Evolutionary conservation across 2,329 filamentous ascomycete species (phyloP).

Genomic region (Raffaelea deltoideospora): DNA sequence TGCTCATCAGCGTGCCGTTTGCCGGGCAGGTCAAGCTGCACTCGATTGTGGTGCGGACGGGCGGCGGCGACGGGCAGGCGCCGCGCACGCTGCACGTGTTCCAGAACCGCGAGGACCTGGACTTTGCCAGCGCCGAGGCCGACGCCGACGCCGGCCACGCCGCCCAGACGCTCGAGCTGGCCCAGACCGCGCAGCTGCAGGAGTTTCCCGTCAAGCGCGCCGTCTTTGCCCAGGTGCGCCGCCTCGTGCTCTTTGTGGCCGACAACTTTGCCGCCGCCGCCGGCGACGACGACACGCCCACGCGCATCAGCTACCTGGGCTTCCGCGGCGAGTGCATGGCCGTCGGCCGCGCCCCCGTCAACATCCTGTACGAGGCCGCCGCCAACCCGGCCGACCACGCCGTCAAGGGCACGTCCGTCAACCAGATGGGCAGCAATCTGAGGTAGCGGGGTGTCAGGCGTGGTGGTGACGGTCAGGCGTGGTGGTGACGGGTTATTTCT

Average conservation of each 20-base stretch:
- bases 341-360: constrained; percentile 65
- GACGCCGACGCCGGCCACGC: constrained; percentile 31
- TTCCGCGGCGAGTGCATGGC: constrained; percentile 94
- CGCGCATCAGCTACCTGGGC: constrained; percentile 65
- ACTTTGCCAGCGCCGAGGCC: constrained; percentile 64
- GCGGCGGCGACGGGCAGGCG: constrained; percentile 49
- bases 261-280: constrained; percentile 74
- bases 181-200: constrained; percentile 67
- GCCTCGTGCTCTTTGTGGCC: constrained; percentile 72
- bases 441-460: constrained; percentile 29
- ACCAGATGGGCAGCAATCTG: constrained; percentile 38
- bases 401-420: constrained; percentile 40
- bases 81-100: constrained; percentile 77
- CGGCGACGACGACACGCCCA: constrained; percentile 65
- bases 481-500: no score
- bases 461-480: background rate
- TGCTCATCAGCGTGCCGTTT: constrained; percentile 93
- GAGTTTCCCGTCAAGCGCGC: constrained; percentile 81
- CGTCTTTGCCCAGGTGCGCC: constrained; percentile 73
- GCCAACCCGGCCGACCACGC: constrained; percentile 82
- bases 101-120: constrained; percentile 73
- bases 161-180: constrained; percentile 56
- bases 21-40: constrained; percentile 89
- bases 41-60: constrained; percentile 72
- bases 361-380: constrained; percentile 85